Percentiles rank a stretch among this genome's conserved stretches.
These are phyloP conservation scores for Tylopilus plumbeoviolaceoides DNA, from an alignment of 768 basidiomycete genomes.

Conservation along the genomic window DNA sequence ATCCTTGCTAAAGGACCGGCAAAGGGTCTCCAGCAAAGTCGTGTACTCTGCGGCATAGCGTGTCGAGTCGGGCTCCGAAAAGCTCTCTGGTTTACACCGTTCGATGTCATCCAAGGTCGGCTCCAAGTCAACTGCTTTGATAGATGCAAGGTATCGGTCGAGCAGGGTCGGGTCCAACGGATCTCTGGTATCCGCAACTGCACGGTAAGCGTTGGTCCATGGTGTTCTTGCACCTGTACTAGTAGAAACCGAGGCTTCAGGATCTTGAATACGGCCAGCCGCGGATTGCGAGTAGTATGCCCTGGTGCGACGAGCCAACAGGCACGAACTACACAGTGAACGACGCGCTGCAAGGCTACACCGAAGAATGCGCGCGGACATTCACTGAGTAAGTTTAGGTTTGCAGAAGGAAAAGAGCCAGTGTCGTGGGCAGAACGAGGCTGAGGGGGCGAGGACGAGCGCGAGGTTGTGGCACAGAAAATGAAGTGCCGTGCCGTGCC, in stretches of 20 bases:
- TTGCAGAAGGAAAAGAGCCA: background rate
- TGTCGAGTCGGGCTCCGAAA: constrained; percentile 37
- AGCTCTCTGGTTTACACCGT: constrained; percentile 42
- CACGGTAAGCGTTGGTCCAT: constrained; percentile 1
- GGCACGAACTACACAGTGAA: constrained; percentile 15
- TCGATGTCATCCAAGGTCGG: constrained; percentile 63
- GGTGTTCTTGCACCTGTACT: background rate
- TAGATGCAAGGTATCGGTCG: constrained; percentile 52
- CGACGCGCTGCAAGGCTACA: constrained; percentile 10
- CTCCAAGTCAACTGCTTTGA: constrained; percentile 41
- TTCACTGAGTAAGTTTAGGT: constrained; percentile 2
- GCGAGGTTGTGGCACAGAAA: too few species aligned
- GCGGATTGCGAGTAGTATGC: constrained; percentile 24
- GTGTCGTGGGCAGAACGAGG: too few species aligned
- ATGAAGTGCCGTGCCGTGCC: too few species aligned
- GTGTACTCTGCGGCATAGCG: constrained; percentile 53
- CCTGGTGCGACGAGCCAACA: constrained; percentile 12
- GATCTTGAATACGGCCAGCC: constrained; percentile 3
- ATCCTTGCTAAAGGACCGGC: constrained; percentile 57
- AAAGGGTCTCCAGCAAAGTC: constrained; percentile 47
- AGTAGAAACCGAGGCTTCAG: constrained; percentile 5
- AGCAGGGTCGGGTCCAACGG: constrained; percentile 44
- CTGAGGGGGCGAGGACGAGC: too few species aligned
- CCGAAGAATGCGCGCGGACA: constrained; percentile 21
- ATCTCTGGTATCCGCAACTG: constrained; percentile 15